A percentile compares a stretch with the other conserved stretches of the same genome.
phyloP scores from a whole-genome alignment of 306 rosid species.

The Urtica urens region DNA sequence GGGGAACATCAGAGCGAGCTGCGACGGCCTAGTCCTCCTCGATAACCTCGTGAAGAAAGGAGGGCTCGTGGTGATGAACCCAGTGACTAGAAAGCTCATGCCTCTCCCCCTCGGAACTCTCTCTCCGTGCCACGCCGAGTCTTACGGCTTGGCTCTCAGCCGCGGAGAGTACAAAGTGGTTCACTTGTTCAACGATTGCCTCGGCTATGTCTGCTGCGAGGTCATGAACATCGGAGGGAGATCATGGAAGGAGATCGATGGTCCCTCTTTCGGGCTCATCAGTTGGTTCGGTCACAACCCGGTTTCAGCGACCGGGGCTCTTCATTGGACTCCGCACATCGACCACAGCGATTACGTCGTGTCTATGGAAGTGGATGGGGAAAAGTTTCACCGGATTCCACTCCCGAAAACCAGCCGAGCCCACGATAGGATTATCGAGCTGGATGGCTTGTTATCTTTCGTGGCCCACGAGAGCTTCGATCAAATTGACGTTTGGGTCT shows the following conservation, averaged over 20 bases:
- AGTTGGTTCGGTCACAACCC: slow-evolving; percentile 26
- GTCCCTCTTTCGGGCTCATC: slow-evolving; percentile 33
- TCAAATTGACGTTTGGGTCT: slow-evolving; percentile 36
- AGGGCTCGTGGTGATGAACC: slow-evolving; percentile 33
- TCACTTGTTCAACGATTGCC: slow-evolving; percentile 37
- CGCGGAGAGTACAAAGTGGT: slow-evolving; percentile 29
- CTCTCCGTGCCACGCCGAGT: slow-evolving; percentile 14
- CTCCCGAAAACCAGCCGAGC: slow-evolving; percentile 23
- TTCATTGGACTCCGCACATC: slow-evolving; percentile 41
- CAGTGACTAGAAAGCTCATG: slow-evolving; percentile 38
- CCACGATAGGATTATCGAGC: slow-evolving; percentile 30
- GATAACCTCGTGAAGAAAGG: slow-evolving; percentile 31
- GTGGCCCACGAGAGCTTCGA: slow-evolving; percentile 22
- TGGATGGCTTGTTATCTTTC: slow-evolving; percentile 23
- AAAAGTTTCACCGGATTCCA: slow-evolving; percentile 25
- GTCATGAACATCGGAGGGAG: slow-evolving; percentile 16
- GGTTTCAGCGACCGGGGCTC: slow-evolving; percentile 34
- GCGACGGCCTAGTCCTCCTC: slow-evolving; percentile 40
- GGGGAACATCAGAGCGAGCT: slow-evolving; percentile 31
- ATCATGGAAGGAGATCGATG: slow-evolving; percentile 33
- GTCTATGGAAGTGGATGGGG: slow-evolving; percentile 26
- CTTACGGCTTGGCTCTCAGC: slow-evolving; percentile 30
- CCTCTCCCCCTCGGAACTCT: slow-evolving; percentile 37
- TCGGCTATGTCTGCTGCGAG: slow-evolving; percentile 28
- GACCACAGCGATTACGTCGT: slow-evolving; percentile 22